Percentiles rank a stretch among this genome's conserved stretches.
phyloP scores from a whole-genome alignment of 371 early-diverging fungal genomes.

The Scutellospora calospora region DNA sequence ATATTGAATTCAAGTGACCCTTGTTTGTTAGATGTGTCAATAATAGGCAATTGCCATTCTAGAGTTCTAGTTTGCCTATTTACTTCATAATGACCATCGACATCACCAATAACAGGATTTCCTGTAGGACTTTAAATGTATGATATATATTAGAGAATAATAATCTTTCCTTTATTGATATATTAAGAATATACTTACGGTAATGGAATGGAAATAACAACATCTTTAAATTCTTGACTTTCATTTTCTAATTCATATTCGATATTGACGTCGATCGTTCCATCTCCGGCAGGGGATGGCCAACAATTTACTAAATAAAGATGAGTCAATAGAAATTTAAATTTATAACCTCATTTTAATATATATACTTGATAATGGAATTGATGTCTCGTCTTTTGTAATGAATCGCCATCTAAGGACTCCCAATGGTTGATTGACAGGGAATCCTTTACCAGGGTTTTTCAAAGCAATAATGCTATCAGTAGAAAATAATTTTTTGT shows the following conservation, averaged over 20 bases:
- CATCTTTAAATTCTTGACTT: conserved; percentile 83
- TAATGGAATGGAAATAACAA: conserved; percentile 88
- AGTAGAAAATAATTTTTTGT: conserved; percentile 84
- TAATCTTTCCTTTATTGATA: background rate
- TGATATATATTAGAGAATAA: background rate
- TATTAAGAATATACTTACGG: conserved; percentile 65
- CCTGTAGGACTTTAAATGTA: conserved; percentile 61
- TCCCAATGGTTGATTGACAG: conserved; percentile 83
- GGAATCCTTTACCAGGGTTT: conserved; percentile 86
- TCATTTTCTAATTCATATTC: conserved; percentile 90
- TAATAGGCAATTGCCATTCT: conserved; percentile 89
- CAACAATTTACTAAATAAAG: conserved; percentile 87
- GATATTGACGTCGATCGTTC: conserved; percentile 90
- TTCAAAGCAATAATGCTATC: conserved; percentile 80
- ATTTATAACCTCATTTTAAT: background rate
- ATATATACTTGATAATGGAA: conserved; percentile 84
- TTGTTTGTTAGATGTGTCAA: conserved; percentile 76
- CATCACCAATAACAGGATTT: conserved; percentile 77
- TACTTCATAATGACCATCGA: conserved; percentile 82
- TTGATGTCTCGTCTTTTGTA: conserved; percentile 79
- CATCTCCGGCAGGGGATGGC: conserved; percentile 92
- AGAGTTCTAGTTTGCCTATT: conserved; percentile 75
- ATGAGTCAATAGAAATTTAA: background rate
- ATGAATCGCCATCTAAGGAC: conserved; percentile 90
- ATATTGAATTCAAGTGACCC: conserved; percentile 91